Evolutionary conservation across 140 eudicot species (phyloP).

Genomic region (Senecio squalidus): DNA sequence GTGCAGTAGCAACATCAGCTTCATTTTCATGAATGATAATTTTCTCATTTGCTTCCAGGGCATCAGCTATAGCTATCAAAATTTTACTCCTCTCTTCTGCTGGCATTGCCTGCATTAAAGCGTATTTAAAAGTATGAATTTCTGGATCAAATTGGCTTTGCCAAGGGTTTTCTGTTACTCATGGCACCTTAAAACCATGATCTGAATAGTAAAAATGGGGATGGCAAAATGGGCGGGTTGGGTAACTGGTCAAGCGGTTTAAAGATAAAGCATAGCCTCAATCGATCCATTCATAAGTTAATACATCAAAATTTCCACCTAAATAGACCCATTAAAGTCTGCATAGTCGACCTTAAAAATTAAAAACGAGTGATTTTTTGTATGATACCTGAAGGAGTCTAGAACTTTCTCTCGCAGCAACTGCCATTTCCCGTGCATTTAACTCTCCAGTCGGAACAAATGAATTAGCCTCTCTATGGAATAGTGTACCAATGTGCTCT

Average conservation of each 20-base stretch:
- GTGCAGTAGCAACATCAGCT: constrained; percentile 76
- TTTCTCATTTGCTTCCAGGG: constrained; percentile 73
- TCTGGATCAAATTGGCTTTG: not conserved
- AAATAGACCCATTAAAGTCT: too few species aligned
- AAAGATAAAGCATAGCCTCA: too few species aligned
- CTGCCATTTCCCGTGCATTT: constrained; percentile 84
- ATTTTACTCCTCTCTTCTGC: constrained; percentile 83
- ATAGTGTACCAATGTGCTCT: constrained; percentile 72
- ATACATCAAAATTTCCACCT: too few species aligned
- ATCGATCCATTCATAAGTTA: too few species aligned
- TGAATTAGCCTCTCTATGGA: constrained; percentile 76
- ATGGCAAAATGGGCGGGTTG: not conserved
- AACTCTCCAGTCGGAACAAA: constrained; percentile 54
- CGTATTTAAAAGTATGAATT: not conserved
- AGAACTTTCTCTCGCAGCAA: constrained; percentile 93
- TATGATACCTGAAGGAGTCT: constrained; percentile 78
- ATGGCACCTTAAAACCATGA: not conserved
- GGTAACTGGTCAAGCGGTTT: not conserved
- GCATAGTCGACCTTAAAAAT: too few species aligned
- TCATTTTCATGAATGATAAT: constrained; percentile 64
- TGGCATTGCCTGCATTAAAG: constrained; percentile 59
- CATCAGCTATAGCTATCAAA: constrained; percentile 79
- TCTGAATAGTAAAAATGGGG: not conserved
- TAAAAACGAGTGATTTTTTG: too few species aligned
- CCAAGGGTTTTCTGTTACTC: not conserved